Base-by-base conservation (phyloP, 2,329 filamentous ascomycete genomes). In the Penicillium rolfsii region DNA sequence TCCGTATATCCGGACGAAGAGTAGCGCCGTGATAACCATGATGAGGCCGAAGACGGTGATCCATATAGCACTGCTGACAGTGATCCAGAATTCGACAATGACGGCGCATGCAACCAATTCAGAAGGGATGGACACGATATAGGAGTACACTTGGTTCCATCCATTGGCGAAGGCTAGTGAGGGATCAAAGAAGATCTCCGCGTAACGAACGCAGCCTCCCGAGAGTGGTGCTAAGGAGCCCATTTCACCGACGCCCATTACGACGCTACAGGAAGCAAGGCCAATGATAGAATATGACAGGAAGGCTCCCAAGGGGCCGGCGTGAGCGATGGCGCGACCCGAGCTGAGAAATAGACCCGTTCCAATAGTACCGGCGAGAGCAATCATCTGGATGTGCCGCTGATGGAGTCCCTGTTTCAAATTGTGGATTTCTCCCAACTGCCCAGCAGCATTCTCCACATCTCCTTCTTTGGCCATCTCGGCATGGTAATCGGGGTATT, bases 41-140 rank as follows among this genome's bases (percentile, higher is more conserved):
- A 79, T 30, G 4, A 72, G 22, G 3, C 77, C 76, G 45, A 80
- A 79, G 3, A 79, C 63, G 0, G 74, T 72, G 19, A 80, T 77
- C 74, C 76, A 80, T 9, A 79, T 62, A 1, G 65, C 77, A 1
- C 82, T 79, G 66, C 80, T 83, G 38, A 85, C 71, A 3, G 83
- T 83, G 48, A 79, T 75, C 77, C 77, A 80, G 38, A 74, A 76
- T 28, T 61, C 65, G 12, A 69, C 61, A 11, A 69, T 68, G 2
- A 77, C 67, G 5, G 74, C 70, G 1, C 73, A 69, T 0, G 74
- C 74, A 14, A 72, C 68, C n/a, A 74, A 65, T 48, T 77, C 74
- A 3, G 72, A 61, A 0, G 73, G 73, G 11, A 76, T 76, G 7
- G 69, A 71, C 4, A 76, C 73, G 22, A 73, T 64, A 58, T 70